Evolutionary conservation across 2,329 filamentous ascomycete species (phyloP), one percentile per base, ranked within the genome.

Genomic region (Aureobasidium namibiae): DNA sequence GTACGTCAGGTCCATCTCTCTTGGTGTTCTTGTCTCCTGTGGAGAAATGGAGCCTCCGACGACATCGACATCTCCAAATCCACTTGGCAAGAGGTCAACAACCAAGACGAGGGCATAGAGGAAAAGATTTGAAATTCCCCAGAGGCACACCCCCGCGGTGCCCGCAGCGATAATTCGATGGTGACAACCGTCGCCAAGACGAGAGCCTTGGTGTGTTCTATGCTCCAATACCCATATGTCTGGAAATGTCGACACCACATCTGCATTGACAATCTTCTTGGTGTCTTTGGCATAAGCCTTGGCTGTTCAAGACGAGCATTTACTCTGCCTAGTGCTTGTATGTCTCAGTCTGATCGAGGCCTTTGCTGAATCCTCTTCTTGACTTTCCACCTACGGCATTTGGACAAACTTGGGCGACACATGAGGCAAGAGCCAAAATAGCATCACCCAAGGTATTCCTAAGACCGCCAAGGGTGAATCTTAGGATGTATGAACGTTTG

Each of bases 161-260:
- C 44, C 26, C 26, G 10, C 44, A 48, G 11, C 26, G 14, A 21
- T 10, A 11, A 31, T 34, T 56, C 52, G 39, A 56, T 56, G 52
- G 52, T 36, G 44, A 13, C 29, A 56, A 56, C 52, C 18, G 52
- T 45, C 52, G 52, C 52, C 52, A 56, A 56, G 52, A 41, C 24
- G n/a, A 31, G 21, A 16, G 16, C 24, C 48, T 52, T 39, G 33
- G 26, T 52, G 33, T 23, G 42, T 23, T 36, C 50, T n/a, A 26
- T 54, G 36, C 38, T 54, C 42, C 18, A 11, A 38, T 26, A 18
- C 7, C n/a, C n/a, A 6, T 29, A 16, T 41, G 14, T 31, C 34
- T 41, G 24, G 49, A 11, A 33, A 18, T 2, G 13, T 23, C 4
- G 4, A 24, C 24, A 9, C 4, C 26, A 18, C 21, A 9, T 24